Conservation (phyloP, 495 filamentous ascomycete genomes). For the Hypoxylon cercidicola region DNA sequence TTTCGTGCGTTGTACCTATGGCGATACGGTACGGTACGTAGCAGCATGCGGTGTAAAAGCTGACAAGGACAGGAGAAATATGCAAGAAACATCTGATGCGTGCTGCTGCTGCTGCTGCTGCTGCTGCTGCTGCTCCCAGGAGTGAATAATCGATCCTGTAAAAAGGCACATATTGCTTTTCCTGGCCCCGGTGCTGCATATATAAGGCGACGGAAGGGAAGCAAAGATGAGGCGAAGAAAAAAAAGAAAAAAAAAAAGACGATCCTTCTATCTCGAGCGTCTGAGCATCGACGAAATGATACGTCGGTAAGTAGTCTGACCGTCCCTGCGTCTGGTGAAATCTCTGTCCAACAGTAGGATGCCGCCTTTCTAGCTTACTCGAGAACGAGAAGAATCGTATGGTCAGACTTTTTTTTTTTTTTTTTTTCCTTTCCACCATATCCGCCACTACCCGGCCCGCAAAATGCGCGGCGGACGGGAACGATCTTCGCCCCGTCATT, state of each 20-base stretch:
- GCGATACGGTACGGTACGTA: no score
- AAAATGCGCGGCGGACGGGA: slow-evolving; percentile 9
- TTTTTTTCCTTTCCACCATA: background rate
- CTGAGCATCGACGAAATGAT: slow-evolving; percentile 15
- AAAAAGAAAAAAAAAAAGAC: background rate
- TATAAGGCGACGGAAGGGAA: no score
- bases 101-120: no score
- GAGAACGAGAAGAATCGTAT: no score
- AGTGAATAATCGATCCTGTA: background rate
- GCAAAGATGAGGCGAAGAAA: no score
- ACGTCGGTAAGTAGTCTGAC: background rate
- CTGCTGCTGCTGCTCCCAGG: slow-evolving; percentile 3
- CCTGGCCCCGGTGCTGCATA: no score
- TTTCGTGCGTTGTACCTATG: no score
- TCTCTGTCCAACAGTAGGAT: slow-evolving; percentile 25
- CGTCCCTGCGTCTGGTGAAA: background rate
- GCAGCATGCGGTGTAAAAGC: slow-evolving; percentile 35
- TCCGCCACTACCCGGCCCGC: slow-evolving; percentile 17
- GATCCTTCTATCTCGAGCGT: background rate
- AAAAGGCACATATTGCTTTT: no score
- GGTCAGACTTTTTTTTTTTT: no score
- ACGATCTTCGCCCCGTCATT: slow-evolving; percentile 7
- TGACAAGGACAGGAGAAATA: slow-evolving; percentile 4
- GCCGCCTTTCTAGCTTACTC: slow-evolving; percentile 20
- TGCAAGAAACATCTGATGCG: background rate